Base-by-base conservation (phyloP, 371 early-diverging fungal species). In the Zychaea mexicana region DNA sequence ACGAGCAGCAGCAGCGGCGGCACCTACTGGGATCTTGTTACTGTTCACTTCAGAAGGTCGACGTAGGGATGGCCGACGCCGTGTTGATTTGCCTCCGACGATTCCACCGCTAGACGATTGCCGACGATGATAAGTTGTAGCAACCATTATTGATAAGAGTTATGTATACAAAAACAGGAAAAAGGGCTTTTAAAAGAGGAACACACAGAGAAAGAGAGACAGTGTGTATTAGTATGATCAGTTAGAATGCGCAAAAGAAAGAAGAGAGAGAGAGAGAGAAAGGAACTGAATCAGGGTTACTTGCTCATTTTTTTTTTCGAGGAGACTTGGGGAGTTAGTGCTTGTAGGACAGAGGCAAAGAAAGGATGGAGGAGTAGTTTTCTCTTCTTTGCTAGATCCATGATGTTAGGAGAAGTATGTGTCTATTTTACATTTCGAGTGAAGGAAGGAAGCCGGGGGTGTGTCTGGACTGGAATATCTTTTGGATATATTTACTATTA, bases 21-120 rank as follows among this genome's bases (percentile, higher is more conserved):
- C n/a, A 15, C 17, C 13, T 7, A n/a, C 7, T 42, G 42, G 42
- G 15, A 42, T 4, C n/a, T n/a, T 42, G n/a, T 7, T 42, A 42
- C 15, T 52, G 8, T 53, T 59, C 3, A 10, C 15, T 38, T 61
- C 61, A n/a, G 61, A 61, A 15, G 52, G 61, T 9, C 61, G 22
- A 28, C 61, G 61, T 19, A 61, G 19, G 8, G 61, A 61, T 1
- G 61, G 31, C 12, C 61, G 61, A 31, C 60, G 60, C 36, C 61
- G 61, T 0, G n/a, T 36, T 1, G 58, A 56, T 56, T 36, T 21
- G 22, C 56, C 36, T 22, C 13, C 21, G 38, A 33, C 36, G 22
- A 36, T 33, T 36, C 22, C 32, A 33, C 56, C 36, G 36, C 36
- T 26, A 17, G 26, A 19, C 5, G 36, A 33, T 24, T 31, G 56